phyloP scores from a whole-genome alignment of 768 basidiomycete genomes.

The Boletus bicolor region DNA sequence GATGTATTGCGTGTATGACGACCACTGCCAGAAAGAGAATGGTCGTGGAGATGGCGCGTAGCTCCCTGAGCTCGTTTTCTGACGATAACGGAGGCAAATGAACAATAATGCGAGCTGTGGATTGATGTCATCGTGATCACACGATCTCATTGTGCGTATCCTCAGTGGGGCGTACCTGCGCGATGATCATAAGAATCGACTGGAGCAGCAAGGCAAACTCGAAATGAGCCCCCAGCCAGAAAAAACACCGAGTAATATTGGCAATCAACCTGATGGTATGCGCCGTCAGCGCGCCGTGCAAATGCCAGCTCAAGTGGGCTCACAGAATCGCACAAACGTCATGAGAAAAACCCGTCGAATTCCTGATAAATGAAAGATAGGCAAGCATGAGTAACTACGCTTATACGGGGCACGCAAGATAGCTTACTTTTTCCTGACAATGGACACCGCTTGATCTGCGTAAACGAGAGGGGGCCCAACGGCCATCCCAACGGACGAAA shows the following conservation, averaged over 20 bases:
- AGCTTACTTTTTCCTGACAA: conserved; percentile 67
- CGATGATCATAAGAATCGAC: conserved; percentile 79
- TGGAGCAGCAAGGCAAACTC: conserved; percentile 77
- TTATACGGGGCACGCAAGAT: conserved; percentile 1
- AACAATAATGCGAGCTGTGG: conserved; percentile 70
- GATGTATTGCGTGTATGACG: conserved; percentile 69
- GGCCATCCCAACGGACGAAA: conserved; percentile 79
- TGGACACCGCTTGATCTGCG: conserved; percentile 79
- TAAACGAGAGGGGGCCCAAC: conserved; percentile 83
- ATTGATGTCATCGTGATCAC: conserved; percentile 19
- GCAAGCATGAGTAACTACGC: conserved; percentile 2
- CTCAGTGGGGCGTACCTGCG: conserved; percentile 53
- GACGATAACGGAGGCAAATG: conserved; percentile 75
- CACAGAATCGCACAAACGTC: conserved; percentile 85
- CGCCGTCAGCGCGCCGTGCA: conserved; percentile 6
- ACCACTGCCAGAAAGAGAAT: conserved; percentile 85
- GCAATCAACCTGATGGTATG: conserved; percentile 57
- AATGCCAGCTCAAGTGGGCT: conserved; percentile 17
- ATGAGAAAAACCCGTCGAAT: conserved; percentile 81
- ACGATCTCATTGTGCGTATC: conserved; percentile 11
- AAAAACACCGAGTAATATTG: conserved; percentile 87
- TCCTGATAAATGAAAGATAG: conserved; percentile 42
- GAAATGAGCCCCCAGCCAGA: conserved; percentile 82
- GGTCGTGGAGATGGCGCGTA: conserved; percentile 60
- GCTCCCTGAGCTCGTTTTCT: conserved; percentile 55